Conservation (phyloP, 345 rosid genomes). For the Pseudoturritis turrita region DNA sequence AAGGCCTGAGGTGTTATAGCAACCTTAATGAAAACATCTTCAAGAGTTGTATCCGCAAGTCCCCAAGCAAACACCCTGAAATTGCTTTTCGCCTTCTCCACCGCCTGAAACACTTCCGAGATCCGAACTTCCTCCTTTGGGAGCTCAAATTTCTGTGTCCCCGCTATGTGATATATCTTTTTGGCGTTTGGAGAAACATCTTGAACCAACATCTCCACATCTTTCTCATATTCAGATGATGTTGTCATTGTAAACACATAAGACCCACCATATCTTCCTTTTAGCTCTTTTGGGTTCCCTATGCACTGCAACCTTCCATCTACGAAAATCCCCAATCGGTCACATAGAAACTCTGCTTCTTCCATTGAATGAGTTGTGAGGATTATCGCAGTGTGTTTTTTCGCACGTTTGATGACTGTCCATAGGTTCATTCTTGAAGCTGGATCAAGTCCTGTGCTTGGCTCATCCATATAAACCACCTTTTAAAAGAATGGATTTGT, state of each 20-base stretch:
- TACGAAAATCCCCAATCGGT: conserved; percentile 83
- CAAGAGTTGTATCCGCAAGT: conserved; percentile 83
- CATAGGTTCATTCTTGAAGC: conserved; percentile 88
- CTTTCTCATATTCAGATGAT: conserved; percentile 46
- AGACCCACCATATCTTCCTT: conserved; percentile 81
- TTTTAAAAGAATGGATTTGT: conserved; percentile 2
- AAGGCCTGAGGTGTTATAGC: conserved; percentile 51
- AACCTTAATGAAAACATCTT: conserved; percentile 97
- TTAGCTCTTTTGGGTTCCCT: conserved; percentile 90
- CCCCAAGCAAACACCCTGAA: conserved; percentile 93
- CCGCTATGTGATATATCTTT: conserved; percentile 71
- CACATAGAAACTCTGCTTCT: conserved; percentile 93
- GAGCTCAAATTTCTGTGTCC: conserved; percentile 96
- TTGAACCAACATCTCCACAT: conserved; percentile 59
- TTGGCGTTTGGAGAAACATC: conserved; percentile 61
- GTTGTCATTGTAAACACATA: conserved; percentile 89
- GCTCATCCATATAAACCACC: conserved; percentile 99
- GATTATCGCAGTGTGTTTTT: conserved; percentile 69
- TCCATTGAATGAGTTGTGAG: conserved; percentile 98
- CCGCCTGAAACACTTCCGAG: conserved; percentile 71
- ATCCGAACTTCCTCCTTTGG: conserved; percentile 74
- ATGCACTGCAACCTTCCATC: conserved; percentile 87
- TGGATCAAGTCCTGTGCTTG: conserved; percentile 98
- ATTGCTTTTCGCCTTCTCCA: conserved; percentile 69
- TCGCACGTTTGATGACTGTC: conserved; percentile 82